Percentiles rank a stretch among this genome's conserved stretches.
Conservation (phyloP, 192 early-diverging fungal species). For the Backusella mclennaniae region DNA sequence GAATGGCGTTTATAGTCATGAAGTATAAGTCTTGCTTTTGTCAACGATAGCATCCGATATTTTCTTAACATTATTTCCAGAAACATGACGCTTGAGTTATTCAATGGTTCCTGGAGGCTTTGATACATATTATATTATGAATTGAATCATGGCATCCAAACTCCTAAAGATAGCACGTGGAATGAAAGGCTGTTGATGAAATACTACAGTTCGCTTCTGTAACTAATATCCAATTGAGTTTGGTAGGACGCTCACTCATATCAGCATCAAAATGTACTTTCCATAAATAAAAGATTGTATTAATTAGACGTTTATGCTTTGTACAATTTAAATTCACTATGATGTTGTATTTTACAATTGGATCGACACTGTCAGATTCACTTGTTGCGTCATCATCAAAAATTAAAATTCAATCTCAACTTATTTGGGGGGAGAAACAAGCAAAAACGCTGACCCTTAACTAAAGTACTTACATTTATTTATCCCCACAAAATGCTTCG, state of each 20-base stretch:
- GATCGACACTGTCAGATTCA: background rate
- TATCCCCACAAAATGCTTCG: conserved; percentile 11
- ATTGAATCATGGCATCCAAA: background rate
- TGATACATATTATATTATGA: background rate
- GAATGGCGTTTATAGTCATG: no score
- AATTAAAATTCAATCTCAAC: conserved; percentile 7
- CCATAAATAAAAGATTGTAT: background rate
- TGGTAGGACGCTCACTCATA: background rate
- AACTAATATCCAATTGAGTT: background rate
- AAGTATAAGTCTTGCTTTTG: background rate
- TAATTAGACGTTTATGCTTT: background rate
- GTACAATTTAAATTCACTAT: background rate
- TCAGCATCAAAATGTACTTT: background rate
- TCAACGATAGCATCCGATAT: background rate
- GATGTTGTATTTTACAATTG: background rate
- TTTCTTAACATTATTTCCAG: background rate
- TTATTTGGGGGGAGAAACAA: conserved; percentile 1
- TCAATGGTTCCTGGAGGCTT: background rate
- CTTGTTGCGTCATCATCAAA: conserved; percentile 2
- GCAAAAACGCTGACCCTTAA: conserved; percentile 5
- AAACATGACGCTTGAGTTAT: background rate
- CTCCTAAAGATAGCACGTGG: background rate
- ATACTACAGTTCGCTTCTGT: background rate
- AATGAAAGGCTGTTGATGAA: background rate
- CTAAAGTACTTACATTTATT: conserved; percentile 1